phyloP scores from a whole-genome alignment of 164 flowering plant genomes.

The Houttuynia cordata region DNA sequence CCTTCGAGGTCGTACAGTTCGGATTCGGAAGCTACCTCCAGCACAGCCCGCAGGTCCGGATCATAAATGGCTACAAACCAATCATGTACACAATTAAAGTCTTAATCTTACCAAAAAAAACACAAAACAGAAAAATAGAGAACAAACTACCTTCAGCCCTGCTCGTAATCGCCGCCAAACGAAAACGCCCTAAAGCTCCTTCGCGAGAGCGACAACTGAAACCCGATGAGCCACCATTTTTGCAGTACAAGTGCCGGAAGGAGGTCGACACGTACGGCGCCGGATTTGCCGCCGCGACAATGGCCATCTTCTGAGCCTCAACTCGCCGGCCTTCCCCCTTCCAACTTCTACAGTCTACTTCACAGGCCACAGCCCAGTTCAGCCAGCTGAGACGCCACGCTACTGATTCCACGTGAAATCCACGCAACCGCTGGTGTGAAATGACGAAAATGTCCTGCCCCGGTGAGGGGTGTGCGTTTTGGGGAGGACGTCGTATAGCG shows the following conservation, averaged over 20 bases:
- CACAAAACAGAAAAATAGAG: too few species aligned
- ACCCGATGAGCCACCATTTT: not conserved
- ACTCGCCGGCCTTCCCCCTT: too few species aligned
- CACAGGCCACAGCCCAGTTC: too few species aligned
- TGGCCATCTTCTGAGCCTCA: not conserved
- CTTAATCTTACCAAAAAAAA: not conserved
- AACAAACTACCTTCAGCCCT: not conserved
- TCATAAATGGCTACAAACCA: constrained; percentile 36
- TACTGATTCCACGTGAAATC: too few species aligned
- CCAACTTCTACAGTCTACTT: too few species aligned
- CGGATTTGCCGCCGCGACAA: not conserved
- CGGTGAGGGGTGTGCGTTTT: too few species aligned
- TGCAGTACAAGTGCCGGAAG: not conserved
- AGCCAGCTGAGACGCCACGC: too few species aligned
- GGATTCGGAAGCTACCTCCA: constrained; percentile 75
- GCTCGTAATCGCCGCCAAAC: not conserved
- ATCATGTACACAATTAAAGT: not conserved
- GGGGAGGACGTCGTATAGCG: too few species aligned
- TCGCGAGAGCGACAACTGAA: not conserved
- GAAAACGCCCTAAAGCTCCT: not conserved
- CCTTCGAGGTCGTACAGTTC: constrained; percentile 66
- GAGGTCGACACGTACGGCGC: not conserved
- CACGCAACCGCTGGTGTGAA: too few species aligned
- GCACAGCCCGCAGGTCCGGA: constrained; percentile 70
- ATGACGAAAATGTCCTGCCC: too few species aligned